Base-by-base conservation (phyloP, 2,329 filamentous ascomycete genomes). In the Ophiostoma sp. region DNA sequence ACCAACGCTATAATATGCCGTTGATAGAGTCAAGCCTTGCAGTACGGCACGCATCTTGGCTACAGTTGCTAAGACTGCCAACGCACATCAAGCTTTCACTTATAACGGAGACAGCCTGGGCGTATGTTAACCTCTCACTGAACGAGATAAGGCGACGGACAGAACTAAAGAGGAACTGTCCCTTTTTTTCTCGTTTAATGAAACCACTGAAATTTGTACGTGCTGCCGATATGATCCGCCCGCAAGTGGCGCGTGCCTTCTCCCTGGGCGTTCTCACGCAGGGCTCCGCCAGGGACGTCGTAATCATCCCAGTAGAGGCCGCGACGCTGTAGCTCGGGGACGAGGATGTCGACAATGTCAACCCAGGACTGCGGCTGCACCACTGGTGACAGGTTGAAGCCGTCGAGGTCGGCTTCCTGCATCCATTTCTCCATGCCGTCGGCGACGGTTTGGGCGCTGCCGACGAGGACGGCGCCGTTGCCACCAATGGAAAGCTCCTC, bases 391-490 rank as follows among this genome's bases (percentile, higher is more conserved):
- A 75, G 82, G 74, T 92, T 92, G 77, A 92, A 92, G 0, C 89
- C 89, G 74, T 92, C 89, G 0, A 92, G 84, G 72, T 90, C 89
- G 0, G 87, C 88, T 74, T 90, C 88, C 5, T 79, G 74, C 0
- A 91, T 79, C 88, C 89, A 92, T 1, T 80, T 77, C 76, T 92
- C 87, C 69, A 92, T 80, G 49, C 84, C 82, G 74, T 92, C 88
- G 0, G 87, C 89, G 1, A 91, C 87, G 71, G 86, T 83, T n/a
- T 81, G 76, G 0, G 89, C 79, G 0, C 87, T 91, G 0, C 89
- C 89, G 0, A 91, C 86, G 4, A 87, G 64, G 52, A 69, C 66
- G 36, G 72, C 68, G 4, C 71, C 70, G 6, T 71, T 58, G 16
- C 72, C 72, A 44, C 72, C 72, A 58, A 73, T 69, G 62, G 72